Percentiles rank a stretch among this genome's conserved stretches.
phyloP scores from a whole-genome alignment of 2,329 filamentous ascomycete species.

The Elsinoe australis region DNA sequence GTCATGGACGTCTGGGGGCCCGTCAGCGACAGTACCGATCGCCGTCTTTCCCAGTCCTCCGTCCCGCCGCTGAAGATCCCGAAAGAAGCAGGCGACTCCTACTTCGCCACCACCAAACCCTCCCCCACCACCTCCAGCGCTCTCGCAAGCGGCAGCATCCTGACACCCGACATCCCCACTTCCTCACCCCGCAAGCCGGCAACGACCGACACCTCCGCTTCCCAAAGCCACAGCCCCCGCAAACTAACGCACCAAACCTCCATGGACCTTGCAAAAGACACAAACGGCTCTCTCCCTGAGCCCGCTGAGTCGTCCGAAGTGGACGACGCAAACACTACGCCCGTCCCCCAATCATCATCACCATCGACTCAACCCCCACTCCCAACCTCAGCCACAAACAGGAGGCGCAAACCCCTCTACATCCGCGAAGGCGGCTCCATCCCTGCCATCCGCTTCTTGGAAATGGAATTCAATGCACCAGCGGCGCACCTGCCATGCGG shows the following conservation, averaged over 20 bases:
- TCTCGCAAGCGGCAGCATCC: constrained; percentile 40
- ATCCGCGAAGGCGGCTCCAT: constrained; percentile 95
- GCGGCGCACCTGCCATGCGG: constrained; percentile 91
- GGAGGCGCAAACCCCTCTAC: constrained; percentile 61
- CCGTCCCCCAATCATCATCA: neutral
- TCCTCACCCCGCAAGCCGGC: neutral
- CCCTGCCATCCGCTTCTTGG: constrained; percentile 84
- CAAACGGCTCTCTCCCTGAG: no score
- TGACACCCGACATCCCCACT: constrained; percentile 24
- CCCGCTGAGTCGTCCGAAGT: neutral
- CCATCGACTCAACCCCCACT: no score
- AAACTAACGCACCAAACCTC: no score
- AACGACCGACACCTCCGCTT: neutral
- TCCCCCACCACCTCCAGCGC: constrained; percentile 46
- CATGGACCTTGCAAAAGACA: no score
- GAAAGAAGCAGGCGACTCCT: constrained; percentile 19
- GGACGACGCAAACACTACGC: neutral
- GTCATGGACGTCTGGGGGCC: constrained; percentile 78
- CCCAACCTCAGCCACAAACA: no score
- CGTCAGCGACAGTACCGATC: constrained; percentile 38
- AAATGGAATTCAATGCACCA: constrained; percentile 86
- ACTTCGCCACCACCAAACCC: constrained; percentile 29
- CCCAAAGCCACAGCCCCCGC: neutral
- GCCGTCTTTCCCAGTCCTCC: constrained; percentile 16
- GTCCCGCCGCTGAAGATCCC: constrained; percentile 20